Evolutionary conservation across 164 flowering plant species (phyloP), one percentile per base, ranked within the genome.

Genomic region (Stephania yunnanensis): DNA sequence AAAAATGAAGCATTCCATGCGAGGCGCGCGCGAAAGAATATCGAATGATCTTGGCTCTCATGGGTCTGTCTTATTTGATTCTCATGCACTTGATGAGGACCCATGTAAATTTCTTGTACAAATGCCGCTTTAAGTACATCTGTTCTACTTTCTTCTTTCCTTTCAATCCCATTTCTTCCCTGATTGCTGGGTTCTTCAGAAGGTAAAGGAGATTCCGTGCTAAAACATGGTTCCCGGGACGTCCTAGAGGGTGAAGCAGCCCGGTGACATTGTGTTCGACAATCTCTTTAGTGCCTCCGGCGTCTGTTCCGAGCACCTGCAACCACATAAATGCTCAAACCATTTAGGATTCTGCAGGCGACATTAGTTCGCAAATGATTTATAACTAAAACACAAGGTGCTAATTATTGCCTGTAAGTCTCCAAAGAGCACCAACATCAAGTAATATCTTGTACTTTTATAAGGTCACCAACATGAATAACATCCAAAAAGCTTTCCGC

Each of bases 261-360:
- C 98, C 97, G 5, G 97, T 94, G 19, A 89, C 84, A 71, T 96
- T 92, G 81, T 92, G 91, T 74, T 94, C 91, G 7, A 94, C 92
- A 55, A 92, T 91, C 89, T 92, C 98, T 74, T 69, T 80, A 65
- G 99, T 92, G 70, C 99, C 99, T 67, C 98, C 99, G 20, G 96
- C 92, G 82, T 94, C 96, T 10, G 99, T 96, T 79, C 98, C 99
- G 15, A 96, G 90, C 45, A 96, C 90, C 99, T 96, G 89, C 73
- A 46, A 73, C 81, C 29, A 61, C 22, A 61, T 61, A 61, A n/a
- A 61, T 61, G 20, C 15, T 50, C 15, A 11, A 11, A 50, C 55
- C 11, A 10, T 66, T 29, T 25, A 10, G 69, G 69, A 9, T 12
- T 66, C 69, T 2, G 44, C 66, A 66, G 69, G 42, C 17, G 25